These are phyloP conservation scores for Hibiscus syriacus DNA, from an alignment of 345 rosid genomes.

Conservation along the genomic window DNA sequence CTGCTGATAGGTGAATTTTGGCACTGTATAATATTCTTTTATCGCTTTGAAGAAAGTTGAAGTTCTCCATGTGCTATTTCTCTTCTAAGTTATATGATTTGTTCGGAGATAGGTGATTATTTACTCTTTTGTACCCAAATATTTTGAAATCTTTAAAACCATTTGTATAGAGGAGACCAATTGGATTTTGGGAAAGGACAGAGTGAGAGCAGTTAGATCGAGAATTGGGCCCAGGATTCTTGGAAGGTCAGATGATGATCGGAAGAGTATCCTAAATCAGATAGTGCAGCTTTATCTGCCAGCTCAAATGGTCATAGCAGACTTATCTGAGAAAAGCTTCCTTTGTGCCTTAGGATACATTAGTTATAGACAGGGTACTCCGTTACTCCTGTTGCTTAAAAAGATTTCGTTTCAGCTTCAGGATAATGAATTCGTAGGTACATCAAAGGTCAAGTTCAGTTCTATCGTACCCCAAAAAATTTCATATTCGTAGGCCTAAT, in stretches of 20 bases:
- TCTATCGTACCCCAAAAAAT: background rate
- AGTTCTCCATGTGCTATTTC: background rate
- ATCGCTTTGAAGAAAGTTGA: background rate
- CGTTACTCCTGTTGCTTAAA: background rate
- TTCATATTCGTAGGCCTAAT: background rate
- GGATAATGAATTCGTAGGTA: background rate
- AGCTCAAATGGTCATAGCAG: background rate
- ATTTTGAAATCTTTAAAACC: conserved; percentile 47
- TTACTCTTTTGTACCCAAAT: too few relatives aligned
- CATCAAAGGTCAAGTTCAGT: background rate
- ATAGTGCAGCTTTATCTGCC: background rate
- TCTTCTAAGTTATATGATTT: background rate
- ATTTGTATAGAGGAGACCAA: conserved; percentile 16
- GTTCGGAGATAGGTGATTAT: background rate
- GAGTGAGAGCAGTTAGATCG: background rate
- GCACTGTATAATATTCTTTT: background rate
- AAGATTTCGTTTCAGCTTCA: background rate
- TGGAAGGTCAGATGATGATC: background rate
- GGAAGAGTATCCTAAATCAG: background rate
- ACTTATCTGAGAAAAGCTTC: background rate
- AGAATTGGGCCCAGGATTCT: background rate
- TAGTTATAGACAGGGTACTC: background rate
- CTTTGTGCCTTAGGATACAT: background rate
- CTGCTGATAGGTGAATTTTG: background rate
- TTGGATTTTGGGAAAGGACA: background rate